phyloP scores from a whole-genome alignment of 2,329 filamentous ascomycete species.

The Exophiala sideris region DNA sequence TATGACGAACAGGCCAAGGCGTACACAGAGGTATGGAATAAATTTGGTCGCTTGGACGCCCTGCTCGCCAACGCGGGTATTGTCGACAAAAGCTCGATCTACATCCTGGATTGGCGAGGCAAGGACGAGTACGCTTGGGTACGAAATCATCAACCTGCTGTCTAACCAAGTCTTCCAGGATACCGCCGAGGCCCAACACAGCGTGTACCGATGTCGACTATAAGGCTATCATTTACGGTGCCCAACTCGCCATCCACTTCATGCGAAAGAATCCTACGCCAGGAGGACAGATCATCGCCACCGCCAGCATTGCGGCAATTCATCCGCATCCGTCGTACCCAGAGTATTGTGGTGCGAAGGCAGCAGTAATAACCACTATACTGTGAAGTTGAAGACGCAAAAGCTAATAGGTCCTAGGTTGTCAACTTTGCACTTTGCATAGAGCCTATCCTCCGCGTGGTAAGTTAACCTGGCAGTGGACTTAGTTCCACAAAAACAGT shows the following conservation, averaged over 20 bases:
- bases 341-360: constrained; percentile 53
- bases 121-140: constrained; percentile 20
- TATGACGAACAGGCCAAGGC: constrained; percentile 46
- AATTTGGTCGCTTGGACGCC: constrained; percentile 48
- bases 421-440: constrained; percentile 40
- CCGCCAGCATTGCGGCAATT: constrained; percentile 43
- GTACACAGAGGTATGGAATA: constrained; percentile 44
- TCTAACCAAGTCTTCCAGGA: not conserved
- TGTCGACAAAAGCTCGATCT: constrained; percentile 46
- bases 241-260: constrained; percentile 50
- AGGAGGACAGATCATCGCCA: constrained; percentile 46
- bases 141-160: too few species aligned
- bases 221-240: constrained; percentile 52
- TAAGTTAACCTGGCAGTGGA: not conserved
- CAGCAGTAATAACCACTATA: constrained; percentile 37
- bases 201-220: constrained; percentile 49
- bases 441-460: constrained; percentile 38
- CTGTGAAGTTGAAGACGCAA: constrained; percentile 16
- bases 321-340: constrained; percentile 46
- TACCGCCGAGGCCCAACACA: constrained; percentile 47
- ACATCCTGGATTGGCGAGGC: constrained; percentile 39
- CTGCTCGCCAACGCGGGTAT: constrained; percentile 53
- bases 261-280: constrained; percentile 49
- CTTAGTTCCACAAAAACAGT: too few species aligned
- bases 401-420: not conserved